Base-by-base conservation (phyloP, 179 eudicot species). In the Vitellaria paradoxa region DNA sequence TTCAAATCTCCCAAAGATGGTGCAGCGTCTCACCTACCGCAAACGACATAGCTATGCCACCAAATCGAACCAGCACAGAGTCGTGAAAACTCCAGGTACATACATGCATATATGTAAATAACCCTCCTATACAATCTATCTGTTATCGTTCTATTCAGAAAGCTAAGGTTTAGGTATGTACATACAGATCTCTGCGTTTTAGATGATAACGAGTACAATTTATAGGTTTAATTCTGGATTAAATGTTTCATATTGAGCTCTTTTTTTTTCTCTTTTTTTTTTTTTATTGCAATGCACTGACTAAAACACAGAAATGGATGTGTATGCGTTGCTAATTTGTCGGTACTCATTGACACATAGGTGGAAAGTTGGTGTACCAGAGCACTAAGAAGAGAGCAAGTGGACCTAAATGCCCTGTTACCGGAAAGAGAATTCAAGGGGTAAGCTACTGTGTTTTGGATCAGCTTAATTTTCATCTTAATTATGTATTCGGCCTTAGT, bases 391-490 rank as follows among this genome's bases (percentile, higher is more conserved):
- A 91, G 90, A 88, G 91, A 82, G 95, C 95, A 15, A 91, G 88
- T 73, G 95, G 95, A 7, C 95, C 95, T 0, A 91, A 91, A 66
- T 91, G 95, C 78, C 92, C 95, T 73, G 91, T 90, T 7, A 90
- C 95, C 78, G 92, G 92, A 65, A 91, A 89, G 86, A 88, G 95
- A 76, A 91, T 91, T 62, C 95, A 89, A 89, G 95, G 95, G 87
- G 95, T 89, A 87, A 11, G 78, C 45, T 24, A 40, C 55, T 55
- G 0, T 55, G 45, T 63, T 21, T 6, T 56, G 12, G n/a, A n/a
- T 18, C 21, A 17, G 21, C 15, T 20, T 20, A 23, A 3, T 14
- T 62, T 62, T 62, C 37, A 3, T 62, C 13, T 1, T 6, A 23
- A 8, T 62, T 20, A 23, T 62, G 65, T 11, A 23, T 62, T 62